Evolutionary conservation across 768 basidiomycete genomes (phyloP), one percentile per base, ranked within the genome.

Genomic region (Lactarius pseudohatsudake): DNA sequence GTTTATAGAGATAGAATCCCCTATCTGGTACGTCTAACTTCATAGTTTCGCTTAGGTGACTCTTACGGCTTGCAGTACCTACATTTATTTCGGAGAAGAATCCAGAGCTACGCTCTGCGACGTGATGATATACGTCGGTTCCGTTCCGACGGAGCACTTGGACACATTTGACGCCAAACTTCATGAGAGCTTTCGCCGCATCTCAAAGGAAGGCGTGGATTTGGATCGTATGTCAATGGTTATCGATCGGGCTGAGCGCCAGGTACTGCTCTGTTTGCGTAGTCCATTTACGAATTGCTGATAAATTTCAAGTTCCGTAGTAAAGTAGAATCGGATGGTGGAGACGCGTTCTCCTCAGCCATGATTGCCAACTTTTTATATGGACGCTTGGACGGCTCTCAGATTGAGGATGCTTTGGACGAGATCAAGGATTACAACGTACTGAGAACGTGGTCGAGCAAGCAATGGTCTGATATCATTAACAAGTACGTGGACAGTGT

Each of bases 191-290:
- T 80, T 99, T 45, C 74, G 81, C 69, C 84, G 85, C 50, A 89
- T 98, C 61, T 84, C 82, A 9, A 72, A 82, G 20, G 85, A 89
- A 61, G 94, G 91, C 4, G 81, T 98, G 58, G 93, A 98, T 76
- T 94, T 98, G 90, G 81, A 87, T 36, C 81, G 96, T 11, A 97
- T 99, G 89, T 76, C 77, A 18, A 89, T 92, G 85, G 81, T 97
- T 20, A 86, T 99, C 56, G 85, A 88, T 69, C 81, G 94, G 59
- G 94, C 97, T 71, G 90, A 93, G 77, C 87, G 95, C 63, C 94
- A 95, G 81, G 88, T 91, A 40, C 45, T 43, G 59, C 41, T 57
- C 26, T 45, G 7, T 59, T 58, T 59, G 18, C 45, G 43, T 40
- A 58, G 20, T 8, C 38, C 61, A 41, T 18, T 57, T 40, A n/a